Evolutionary conservation across 2,329 filamentous ascomycete species (phyloP).

Genomic region (Colletotrichum tofieldiae): DNA sequence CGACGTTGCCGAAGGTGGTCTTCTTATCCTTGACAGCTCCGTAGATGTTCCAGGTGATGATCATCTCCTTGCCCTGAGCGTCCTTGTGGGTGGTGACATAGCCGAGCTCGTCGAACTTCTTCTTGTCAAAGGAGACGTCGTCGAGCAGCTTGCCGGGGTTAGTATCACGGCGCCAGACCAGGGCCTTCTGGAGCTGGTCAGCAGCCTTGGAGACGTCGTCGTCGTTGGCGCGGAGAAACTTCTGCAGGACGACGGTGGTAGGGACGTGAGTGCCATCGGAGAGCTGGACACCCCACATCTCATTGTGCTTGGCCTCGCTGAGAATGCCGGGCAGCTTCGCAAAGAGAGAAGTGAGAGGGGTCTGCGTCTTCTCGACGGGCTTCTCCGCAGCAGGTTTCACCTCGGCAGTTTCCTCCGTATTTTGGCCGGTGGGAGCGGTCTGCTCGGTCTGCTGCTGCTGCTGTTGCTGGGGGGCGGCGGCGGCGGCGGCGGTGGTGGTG

Average conservation of each 20-base stretch:
- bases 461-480: not conserved
- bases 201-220: constrained; percentile 81
- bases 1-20: constrained; percentile 85
- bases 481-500: not conserved
- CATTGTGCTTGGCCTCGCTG: constrained; percentile 72
- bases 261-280: constrained; percentile 73
- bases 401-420: constrained; percentile 51
- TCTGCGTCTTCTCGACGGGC: constrained; percentile 47
- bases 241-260: constrained; percentile 89
- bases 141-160: constrained; percentile 78
- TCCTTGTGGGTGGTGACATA: constrained; percentile 83
- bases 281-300: constrained; percentile 91
- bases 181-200: constrained; percentile 83
- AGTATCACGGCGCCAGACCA: constrained; percentile 86
- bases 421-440: constrained; percentile 47
- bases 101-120: constrained; percentile 84
- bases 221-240: constrained; percentile 93
- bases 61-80: constrained; percentile 67
- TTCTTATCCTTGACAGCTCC: constrained; percentile 87
- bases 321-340: constrained; percentile 72
- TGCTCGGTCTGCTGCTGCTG: constrained; percentile 26
- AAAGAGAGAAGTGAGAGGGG: constrained; percentile 70
- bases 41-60: constrained; percentile 96
- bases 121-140: constrained; percentile 74
- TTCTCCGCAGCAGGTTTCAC: constrained; percentile 34